Conservation (phyloP, 306 rosid genomes). For the Dalbergia cochinchinensis region DNA sequence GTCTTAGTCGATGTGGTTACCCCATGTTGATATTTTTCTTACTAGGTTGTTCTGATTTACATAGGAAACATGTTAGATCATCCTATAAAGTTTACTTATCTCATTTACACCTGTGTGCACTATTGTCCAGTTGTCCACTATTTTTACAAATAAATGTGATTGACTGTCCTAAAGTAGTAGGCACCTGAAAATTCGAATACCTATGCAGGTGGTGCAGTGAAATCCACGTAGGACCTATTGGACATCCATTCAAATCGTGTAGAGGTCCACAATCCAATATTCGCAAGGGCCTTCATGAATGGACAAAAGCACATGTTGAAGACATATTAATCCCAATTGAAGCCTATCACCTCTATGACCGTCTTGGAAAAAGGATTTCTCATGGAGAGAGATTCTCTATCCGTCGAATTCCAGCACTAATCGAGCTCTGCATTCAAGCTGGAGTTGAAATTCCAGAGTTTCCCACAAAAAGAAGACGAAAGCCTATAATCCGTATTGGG, state of each 20-base stretch:
- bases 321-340: conserved; percentile 83
- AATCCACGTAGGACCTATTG: conserved; percentile 90
- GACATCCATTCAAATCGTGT: conserved; percentile 96
- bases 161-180: not conserved
- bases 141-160: conserved; percentile 6
- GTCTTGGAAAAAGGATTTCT: conserved; percentile 78
- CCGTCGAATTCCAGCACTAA: conserved; percentile 87
- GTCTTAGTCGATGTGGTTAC: conserved; percentile 1
- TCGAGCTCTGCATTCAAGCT: conserved; percentile 95
- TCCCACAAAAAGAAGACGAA: conserved; percentile 91
- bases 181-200: conserved; percentile 34
- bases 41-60: conserved; percentile 1
- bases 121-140: conserved; percentile 4
- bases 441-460: conserved; percentile 79
- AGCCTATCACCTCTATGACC: conserved; percentile 85
- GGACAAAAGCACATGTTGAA: conserved; percentile 77
- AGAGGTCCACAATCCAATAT: conserved; percentile 66
- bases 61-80: conserved; percentile 26
- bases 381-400: conserved; percentile 81
- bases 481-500: conserved; percentile 80
- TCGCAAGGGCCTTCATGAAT: conserved; percentile 81
- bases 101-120: not conserved
- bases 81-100: conserved; percentile 1
- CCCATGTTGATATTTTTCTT: conserved; percentile 1
- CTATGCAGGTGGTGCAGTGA: conserved; percentile 86